phyloP scores from a whole-genome alignment of 2,329 filamentous ascomycete species.

The Diaporthe longicolla region DNA sequence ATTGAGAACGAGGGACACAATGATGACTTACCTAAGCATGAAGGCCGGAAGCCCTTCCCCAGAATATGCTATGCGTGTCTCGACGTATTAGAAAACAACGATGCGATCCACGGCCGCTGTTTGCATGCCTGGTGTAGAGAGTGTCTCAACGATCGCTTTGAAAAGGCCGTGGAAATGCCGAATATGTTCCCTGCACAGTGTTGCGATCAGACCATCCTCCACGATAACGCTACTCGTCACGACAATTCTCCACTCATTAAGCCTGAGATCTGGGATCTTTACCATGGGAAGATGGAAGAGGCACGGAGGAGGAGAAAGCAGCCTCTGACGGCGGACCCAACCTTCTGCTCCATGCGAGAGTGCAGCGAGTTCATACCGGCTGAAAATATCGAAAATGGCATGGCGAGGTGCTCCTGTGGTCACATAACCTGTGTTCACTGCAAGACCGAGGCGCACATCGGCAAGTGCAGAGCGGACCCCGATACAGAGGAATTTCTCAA shows the following conservation, averaged over 20 bases:
- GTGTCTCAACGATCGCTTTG: neutral
- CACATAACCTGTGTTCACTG: constrained; percentile 64
- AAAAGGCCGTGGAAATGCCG: neutral
- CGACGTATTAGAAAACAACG: neutral
- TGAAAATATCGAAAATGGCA: constrained; percentile 48
- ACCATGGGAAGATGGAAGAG: constrained; percentile 55
- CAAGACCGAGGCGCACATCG: constrained; percentile 60
- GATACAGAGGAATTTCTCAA: constrained; percentile 56
- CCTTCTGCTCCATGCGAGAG: constrained; percentile 61
- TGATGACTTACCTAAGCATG: no score
- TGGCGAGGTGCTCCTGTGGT: constrained; percentile 61
- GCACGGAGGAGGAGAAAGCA: constrained; percentile 43
- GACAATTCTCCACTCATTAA: constrained; percentile 52
- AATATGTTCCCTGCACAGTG: constrained; percentile 10
- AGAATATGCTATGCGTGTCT: neutral
- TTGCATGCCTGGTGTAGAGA: neutral
- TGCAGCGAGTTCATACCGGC: constrained; percentile 64
- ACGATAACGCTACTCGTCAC: no score
- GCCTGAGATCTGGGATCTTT: constrained; percentile 51
- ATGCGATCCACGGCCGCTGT: neutral
- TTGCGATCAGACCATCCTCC: neutral
- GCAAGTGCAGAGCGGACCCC: constrained; percentile 63
- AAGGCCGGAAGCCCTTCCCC: no score
- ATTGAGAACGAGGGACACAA: no score
- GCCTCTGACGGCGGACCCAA: constrained; percentile 60